Conservation (phyloP, 768 basidiomycete genomes). For the Macrolepiota albuminosa region DNA sequence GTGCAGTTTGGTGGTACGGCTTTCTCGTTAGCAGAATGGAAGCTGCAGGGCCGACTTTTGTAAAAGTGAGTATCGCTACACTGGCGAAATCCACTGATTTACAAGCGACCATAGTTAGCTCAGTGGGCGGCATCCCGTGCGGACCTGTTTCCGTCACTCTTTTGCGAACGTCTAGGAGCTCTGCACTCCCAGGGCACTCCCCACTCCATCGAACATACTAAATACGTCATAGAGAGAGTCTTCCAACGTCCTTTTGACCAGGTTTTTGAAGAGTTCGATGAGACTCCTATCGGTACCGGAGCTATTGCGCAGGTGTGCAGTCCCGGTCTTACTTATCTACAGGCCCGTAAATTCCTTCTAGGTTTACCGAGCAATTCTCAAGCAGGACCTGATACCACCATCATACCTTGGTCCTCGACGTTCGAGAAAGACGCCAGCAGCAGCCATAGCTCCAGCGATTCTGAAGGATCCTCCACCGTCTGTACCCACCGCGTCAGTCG, state of each 20-base stretch:
- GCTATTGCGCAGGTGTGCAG: constrained; percentile 85
- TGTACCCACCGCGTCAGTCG: constrained; percentile 82
- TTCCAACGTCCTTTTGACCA: constrained; percentile 82
- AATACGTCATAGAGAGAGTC: constrained; percentile 71
- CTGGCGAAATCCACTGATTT: constrained; percentile 1
- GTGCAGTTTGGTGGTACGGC: constrained; percentile 97
- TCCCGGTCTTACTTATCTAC: not conserved
- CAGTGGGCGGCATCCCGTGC: constrained; percentile 98
- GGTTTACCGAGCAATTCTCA: constrained; percentile 89
- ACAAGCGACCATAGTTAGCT: constrained; percentile 55
- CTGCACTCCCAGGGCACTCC: constrained; percentile 86
- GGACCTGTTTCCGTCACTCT: constrained; percentile 83
- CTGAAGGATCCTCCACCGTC: constrained; percentile 63
- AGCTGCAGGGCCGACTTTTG: constrained; percentile 92
- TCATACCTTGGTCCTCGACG: constrained; percentile 79
- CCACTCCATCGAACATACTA: constrained; percentile 79
- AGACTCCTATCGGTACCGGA: constrained; percentile 89
- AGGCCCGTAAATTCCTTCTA: constrained; percentile 20
- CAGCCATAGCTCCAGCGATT: constrained; percentile 46
- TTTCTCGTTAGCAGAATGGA: constrained; percentile 88
- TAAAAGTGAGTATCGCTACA: constrained; percentile 59
- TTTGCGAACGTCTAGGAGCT: constrained; percentile 81
- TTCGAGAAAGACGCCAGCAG: constrained; percentile 41
- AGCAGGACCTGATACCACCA: constrained; percentile 78
- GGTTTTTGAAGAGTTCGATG: constrained; percentile 88